Percentiles rank a stretch among this genome's conserved stretches.
phyloP scores from a whole-genome alignment of 768 basidiomycete genomes.

The Leccinum longicurvipes region DNA sequence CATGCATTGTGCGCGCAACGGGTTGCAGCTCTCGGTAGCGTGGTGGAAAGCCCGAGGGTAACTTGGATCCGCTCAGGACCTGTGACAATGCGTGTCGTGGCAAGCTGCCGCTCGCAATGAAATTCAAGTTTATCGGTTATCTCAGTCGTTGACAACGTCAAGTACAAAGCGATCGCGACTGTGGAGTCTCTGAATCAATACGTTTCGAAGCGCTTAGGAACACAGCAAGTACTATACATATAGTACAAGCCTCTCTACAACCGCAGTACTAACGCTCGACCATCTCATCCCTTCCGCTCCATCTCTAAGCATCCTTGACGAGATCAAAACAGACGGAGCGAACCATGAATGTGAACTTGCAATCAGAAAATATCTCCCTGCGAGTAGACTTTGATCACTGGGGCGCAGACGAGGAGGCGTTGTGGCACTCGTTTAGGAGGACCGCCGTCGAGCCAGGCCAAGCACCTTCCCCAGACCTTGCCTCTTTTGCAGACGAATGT shows the following conservation, averaged over 20 bases:
- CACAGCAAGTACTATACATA: conserved; percentile 16
- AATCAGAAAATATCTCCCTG: conserved; percentile 16
- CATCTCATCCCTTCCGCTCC: background rate
- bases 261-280: conserved; percentile 13
- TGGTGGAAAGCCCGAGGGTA: background rate
- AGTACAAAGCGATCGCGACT: background rate
- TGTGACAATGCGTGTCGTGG: background rate
- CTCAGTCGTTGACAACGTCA: too few relatives aligned
- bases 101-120: background rate
- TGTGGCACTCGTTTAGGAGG: conserved; percentile 24
- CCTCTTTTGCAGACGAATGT: conserved; percentile 29
- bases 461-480: conserved; percentile 17
- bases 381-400: background rate
- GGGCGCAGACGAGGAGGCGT: background rate
- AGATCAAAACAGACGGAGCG: background rate
- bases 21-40: background rate
- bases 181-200: background rate
- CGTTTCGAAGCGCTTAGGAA: conserved; percentile 8
- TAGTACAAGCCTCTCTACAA: background rate
- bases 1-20: background rate
- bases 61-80: background rate
- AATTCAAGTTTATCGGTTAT: background rate
- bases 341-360: conserved; percentile 7
- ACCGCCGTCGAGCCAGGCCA: conserved; percentile 29
- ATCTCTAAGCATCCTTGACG: background rate